Base-by-base conservation (phyloP, 768 basidiomycete species). In the Rhizopogon vulgaris region DNA sequence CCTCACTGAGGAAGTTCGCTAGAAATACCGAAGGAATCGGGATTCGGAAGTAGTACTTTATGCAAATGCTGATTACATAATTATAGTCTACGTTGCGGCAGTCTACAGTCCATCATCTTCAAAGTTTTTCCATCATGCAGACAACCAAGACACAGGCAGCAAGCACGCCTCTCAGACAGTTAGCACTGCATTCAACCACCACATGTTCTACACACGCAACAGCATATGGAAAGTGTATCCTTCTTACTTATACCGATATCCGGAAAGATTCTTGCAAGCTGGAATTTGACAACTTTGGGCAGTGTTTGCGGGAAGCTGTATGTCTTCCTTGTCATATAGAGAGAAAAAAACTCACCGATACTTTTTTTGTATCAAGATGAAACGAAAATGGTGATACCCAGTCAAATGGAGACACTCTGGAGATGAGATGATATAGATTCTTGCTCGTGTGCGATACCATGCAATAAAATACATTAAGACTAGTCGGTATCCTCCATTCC, bases 221-320 rank as follows among this genome's bases (percentile, higher is more conserved):
- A 3, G 74, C 70, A 5, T 99, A 99, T 65, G 95, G 92, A 22
- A 86, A 86, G 73, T 99, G 95, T 69, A 84, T 98, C 41, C 73
- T 87, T 27, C 78, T 82, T 1, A 80, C 80, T 4, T 95, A 96
- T 67, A 81, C 81, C 27, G 95, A 98, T 55, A 85, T 92, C 5
- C 80, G 73, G 54, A 87, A 87, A 66, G 89, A 90, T 59, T 79
- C 83, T 59, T 99, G 95, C 71, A 80, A 80, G 47, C 78, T 79
- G 2, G 92, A 97, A 68, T 98, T 96, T 55, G 74, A 74, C 11
- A 80, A 80, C 56, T 99, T 98, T 68, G 86, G 84, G 38, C 73
- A 78, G 30, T 99, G 95, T 66, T 69, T 99, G 30, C 82, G 83
- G 42, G 73, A 80, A 57, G 84, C 84, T 50, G 95, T 96, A 69